Evolutionary conservation across 148 eudicot genomes (phyloP).

Genomic region (Fallopia convolvulus): DNA sequence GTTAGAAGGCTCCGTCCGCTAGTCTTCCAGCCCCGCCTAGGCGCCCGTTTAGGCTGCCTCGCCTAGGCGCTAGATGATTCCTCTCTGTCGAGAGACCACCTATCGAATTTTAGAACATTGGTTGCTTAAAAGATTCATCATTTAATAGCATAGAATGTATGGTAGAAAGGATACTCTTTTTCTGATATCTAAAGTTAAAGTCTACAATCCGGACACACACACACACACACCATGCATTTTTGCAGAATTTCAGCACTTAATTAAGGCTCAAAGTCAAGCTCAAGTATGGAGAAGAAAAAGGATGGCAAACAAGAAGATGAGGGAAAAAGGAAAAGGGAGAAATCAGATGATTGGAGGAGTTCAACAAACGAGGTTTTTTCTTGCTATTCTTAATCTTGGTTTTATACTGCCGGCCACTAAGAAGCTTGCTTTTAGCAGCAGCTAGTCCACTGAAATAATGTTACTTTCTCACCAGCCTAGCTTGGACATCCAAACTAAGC

Average conservation of each 20-base stretch:
- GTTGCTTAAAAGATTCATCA: not conserved
- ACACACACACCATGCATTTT: not conserved
- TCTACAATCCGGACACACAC: not conserved
- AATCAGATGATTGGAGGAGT: not conserved
- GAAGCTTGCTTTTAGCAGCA: not conserved
- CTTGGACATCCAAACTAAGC: not conserved
- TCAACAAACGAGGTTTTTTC: not conserved
- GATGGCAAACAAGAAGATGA: not conserved
- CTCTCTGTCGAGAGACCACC: no score
- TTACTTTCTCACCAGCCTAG: not conserved
- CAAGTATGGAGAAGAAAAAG: not conserved
- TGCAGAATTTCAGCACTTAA: not conserved
- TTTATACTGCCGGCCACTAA: slow-evolving; percentile 4
- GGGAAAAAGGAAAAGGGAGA: not conserved
- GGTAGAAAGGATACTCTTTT: not conserved
- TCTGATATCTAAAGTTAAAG: not conserved
- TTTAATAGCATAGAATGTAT: not conserved
- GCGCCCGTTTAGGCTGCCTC: no score
- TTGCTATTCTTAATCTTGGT: not conserved
- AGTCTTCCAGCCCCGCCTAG: no score
- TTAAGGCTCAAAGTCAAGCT: not conserved
- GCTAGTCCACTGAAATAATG: not conserved
- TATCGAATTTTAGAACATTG: no score
- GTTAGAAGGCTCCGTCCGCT: no score
- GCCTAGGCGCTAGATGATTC: no score